phyloP scores from a whole-genome alignment of 345 rosid species.

The Gossypium arboreum region DNA sequence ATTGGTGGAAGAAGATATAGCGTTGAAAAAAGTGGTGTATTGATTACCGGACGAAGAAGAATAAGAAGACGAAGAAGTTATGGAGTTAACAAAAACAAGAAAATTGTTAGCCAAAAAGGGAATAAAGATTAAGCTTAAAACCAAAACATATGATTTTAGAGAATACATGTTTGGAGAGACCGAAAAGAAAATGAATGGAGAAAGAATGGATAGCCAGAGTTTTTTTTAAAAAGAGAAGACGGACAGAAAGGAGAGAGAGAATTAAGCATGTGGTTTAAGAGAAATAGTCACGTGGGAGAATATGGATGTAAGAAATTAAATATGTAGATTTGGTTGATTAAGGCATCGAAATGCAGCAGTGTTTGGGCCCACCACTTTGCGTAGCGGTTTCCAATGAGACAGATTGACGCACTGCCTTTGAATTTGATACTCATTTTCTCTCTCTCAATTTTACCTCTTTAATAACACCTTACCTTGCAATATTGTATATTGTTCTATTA shows the following conservation, averaged over 20 bases:
- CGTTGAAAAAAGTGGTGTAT: slow-evolving; percentile 13
- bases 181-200: neutral
- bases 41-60: slow-evolving; percentile 9
- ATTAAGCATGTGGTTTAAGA: slow-evolving; percentile 39
- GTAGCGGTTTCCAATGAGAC: neutral
- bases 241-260: neutral
- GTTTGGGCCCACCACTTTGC: slow-evolving; percentile 25
- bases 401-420: neutral
- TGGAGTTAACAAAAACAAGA: neutral
- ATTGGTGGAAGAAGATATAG: slow-evolving; percentile 13
- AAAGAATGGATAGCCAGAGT: neutral
- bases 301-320: neutral
- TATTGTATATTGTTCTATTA: too few relatives aligned
- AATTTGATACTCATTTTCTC: too few relatives aligned
- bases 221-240: neutral
- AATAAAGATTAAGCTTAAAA: slow-evolving; percentile 6
- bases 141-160: neutral
- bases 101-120: neutral
- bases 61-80: neutral
- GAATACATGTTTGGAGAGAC: slow-evolving; percentile 16
- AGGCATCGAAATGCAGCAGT: slow-evolving; percentile 22
- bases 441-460: too few relatives aligned
- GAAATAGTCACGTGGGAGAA: slow-evolving; percentile 38
- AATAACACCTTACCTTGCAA: too few relatives aligned
- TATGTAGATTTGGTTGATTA: neutral